Percentiles rank a stretch among this genome's conserved stretches.
Evolutionary conservation across 305 asterid genomes (phyloP).

Genomic region (Solanum hybrid): DNA sequence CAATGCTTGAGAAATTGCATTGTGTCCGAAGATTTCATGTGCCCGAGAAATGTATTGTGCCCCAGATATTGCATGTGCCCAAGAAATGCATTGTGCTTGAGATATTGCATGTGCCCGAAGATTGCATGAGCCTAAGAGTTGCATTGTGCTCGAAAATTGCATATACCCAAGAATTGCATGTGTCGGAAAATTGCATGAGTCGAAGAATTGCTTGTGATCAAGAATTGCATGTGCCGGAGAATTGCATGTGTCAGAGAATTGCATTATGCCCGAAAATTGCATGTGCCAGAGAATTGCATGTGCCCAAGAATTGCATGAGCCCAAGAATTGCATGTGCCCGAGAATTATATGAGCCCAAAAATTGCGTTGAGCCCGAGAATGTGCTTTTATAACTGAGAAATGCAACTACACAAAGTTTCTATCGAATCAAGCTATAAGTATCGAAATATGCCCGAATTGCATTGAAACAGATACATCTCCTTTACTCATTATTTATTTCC

Average conservation of each 20-base stretch:
- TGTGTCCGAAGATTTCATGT: neutral
- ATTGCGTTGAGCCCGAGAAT: neutral
- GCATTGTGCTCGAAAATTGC: neutral
- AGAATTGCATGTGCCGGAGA: neutral
- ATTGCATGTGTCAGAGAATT: neutral
- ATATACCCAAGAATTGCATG: neutral
- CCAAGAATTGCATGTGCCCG: neutral
- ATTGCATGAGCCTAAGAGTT: neutral
- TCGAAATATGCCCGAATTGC: neutral
- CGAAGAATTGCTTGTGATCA: no score
- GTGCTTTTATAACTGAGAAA: neutral
- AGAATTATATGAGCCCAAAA: neutral
- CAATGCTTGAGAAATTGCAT: neutral
- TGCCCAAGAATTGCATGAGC: neutral
- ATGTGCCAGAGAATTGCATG: neutral
- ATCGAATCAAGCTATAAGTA: neutral
- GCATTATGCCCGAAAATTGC: neutral
- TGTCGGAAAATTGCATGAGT: neutral
- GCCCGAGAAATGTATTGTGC: neutral
- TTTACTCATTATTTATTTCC: neutral
- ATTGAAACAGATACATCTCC: neutral
- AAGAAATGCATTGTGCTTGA: no score
- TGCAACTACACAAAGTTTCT: neutral
- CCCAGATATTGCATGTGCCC: neutral
- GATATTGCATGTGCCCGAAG: neutral